Conservation (phyloP, 2,329 filamentous ascomycete species). For the Trichoderma cornu-damae region DNA sequence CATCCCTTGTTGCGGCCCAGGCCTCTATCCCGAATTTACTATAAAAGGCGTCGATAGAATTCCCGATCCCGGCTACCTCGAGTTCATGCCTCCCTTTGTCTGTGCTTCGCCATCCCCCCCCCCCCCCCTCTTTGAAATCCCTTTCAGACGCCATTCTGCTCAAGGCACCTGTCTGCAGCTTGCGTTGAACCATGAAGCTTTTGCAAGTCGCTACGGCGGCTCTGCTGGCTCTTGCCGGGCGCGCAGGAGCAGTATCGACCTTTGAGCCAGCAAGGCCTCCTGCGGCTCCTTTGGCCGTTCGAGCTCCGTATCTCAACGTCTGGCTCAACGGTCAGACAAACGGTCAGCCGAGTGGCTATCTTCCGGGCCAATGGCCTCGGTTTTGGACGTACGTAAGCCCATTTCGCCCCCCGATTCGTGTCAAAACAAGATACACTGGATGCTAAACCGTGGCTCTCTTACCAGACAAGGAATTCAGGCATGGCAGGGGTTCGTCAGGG, state of each 20-base stretch:
- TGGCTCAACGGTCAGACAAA: conserved; percentile 61
- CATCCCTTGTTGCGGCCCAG: neutral
- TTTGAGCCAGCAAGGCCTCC: conserved; percentile 63
- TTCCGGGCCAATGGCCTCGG: conserved; percentile 63
- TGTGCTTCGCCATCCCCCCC: neutral
- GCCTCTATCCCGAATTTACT: neutral
- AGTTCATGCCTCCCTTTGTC: too few relatives aligned
- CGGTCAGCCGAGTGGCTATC: conserved; percentile 58
- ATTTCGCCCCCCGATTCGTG: too few relatives aligned
- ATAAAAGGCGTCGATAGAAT: conserved; percentile 5
- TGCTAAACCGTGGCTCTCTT: conserved; percentile 28
- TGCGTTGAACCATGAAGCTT: conserved; percentile 22
- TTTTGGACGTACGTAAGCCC: conserved; percentile 59
- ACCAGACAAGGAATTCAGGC: conserved; percentile 45
- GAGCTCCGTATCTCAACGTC: conserved; percentile 67
- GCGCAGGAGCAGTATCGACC: conserved; percentile 38
- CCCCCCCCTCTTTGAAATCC: neutral
- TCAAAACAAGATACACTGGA: neutral
- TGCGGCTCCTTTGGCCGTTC: conserved; percentile 66
- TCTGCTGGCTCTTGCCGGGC: conserved; percentile 21
- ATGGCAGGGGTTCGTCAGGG: conserved; percentile 65
- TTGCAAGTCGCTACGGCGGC: conserved; percentile 22
- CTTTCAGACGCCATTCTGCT: neutral
- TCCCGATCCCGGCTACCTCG: too few relatives aligned
- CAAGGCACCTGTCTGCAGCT: neutral